Evolutionary conservation across 1,284 basidiomycete genomes (phyloP).

Genomic region (Boletus subluridellus): DNA sequence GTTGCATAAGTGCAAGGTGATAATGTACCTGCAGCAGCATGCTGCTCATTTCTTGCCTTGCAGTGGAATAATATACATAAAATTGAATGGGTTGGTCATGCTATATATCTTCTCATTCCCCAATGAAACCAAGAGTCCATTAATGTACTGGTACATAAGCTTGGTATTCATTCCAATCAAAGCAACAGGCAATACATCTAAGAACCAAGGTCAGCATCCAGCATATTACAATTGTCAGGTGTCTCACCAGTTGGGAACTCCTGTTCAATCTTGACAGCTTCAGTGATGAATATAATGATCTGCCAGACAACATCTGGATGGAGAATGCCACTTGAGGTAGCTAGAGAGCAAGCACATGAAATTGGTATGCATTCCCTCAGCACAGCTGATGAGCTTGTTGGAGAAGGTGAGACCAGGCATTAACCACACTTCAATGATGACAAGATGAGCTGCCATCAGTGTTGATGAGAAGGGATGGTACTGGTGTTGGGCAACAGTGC

Average conservation of each 20-base stretch:
- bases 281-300: slow-evolving; percentile 58
- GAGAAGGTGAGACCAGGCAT: slow-evolving; percentile 99
- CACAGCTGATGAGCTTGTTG: slow-evolving; percentile 95
- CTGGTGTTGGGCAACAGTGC: no score
- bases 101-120: slow-evolving; percentile 83
- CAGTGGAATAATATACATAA: slow-evolving; percentile 93
- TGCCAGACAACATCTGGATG: slow-evolving; percentile 72
- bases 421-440: slow-evolving; percentile 76
- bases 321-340: slow-evolving; percentile 72
- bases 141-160: slow-evolving; percentile 93
- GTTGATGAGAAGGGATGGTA: no score
- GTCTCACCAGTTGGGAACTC: slow-evolving; percentile 72
- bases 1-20: no score
- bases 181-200: slow-evolving; percentile 68
- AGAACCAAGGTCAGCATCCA: background rate
- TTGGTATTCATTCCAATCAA: slow-evolving; percentile 84
- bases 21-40: no score
- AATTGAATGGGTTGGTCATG: slow-evolving; percentile 78
- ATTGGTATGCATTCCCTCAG: slow-evolving; percentile 98
- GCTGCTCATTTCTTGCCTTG: slow-evolving; percentile 58
- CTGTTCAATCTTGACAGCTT: slow-evolving; percentile 84
- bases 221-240: fast-evolving
- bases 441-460: no score
- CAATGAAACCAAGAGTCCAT: slow-evolving; percentile 81
- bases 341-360: slow-evolving; percentile 95